Evolutionary conservation across 148 eudicot species (phyloP), one percentile per base, ranked within the genome.

Genomic region (Mesembryanthemum crystallinum): DNA sequence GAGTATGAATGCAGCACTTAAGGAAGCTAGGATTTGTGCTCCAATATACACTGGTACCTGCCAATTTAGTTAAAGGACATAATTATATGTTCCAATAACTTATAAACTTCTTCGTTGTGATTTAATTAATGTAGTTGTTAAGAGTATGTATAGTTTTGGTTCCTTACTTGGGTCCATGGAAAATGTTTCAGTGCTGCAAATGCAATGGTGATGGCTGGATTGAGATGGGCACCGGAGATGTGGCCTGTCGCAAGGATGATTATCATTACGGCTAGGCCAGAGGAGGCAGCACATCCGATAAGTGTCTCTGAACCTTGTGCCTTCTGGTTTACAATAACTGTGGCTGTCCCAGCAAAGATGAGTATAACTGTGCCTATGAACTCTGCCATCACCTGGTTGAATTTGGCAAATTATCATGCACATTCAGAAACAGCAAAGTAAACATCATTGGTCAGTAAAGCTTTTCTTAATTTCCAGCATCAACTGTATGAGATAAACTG

Each of bases 221-320:
- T 95, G 79, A 95, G 91, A 78, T 92, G 97, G 64, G 98, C 97
- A 7, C 98, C 98, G 3, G 98, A 95, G 72, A 95, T 95, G 79
- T 95, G 98, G 14, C 97, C 98, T 0, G 92, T 90, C 3, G 98
- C 82, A 67, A 95, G 87, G 57, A 95, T 95, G 67, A 92, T 80
- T 11, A 89, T 87, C 98, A 95, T 95, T 54, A 92, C 98, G 0
- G 97, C 98, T 14, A 95, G 91, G 49, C 98, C 98, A 0, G 88
- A 47, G 69, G 97, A 88, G 58, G 88, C 92, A 0, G 98, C 97
- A 3, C 87, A 86, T 29, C 98, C 97, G 3, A 95, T 73, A 2
- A 95, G 92, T 18, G 96, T 92, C 78, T 92, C 97, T 5, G 96
- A 67, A 74, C 97, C 97, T 23, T 82, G 68, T 72, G 91, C 85